Conservation (phyloP, 148 eudicot species). For the Diospyros lotus region DNA sequence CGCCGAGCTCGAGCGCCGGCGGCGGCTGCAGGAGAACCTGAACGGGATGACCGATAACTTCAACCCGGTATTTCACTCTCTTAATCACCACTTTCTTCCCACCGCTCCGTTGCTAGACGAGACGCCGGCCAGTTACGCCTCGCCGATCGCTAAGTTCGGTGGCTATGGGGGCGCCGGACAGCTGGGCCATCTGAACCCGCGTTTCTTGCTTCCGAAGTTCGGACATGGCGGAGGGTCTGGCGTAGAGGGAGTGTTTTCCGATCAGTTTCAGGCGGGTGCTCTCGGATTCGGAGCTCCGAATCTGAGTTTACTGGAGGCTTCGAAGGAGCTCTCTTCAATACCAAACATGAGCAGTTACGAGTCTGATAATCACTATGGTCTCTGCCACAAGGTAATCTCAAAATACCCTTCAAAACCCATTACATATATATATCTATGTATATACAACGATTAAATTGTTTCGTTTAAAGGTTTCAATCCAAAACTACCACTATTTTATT, state of each 20-base stretch:
- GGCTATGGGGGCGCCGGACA: background rate
- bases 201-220: constrained; percentile 9
- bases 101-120: background rate
- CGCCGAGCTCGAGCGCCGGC: constrained; percentile 46
- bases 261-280: background rate
- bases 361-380: constrained; percentile 6
- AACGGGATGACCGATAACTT: constrained; percentile 8
- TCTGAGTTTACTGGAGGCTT: constrained; percentile 7
- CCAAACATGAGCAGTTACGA: constrained; percentile 27
- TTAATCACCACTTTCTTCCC: background rate
- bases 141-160: background rate
- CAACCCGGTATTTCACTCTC: constrained; percentile 13
- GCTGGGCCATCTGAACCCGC: constrained; percentile 12
- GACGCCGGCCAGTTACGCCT: constrained; percentile 15
- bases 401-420: too few species aligned
- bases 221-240: constrained; percentile 9
- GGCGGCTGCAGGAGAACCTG: constrained; percentile 14
- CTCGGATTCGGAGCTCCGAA: constrained; percentile 12
- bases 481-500: background rate
- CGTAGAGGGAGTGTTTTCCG: background rate
- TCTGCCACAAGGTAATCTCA: constrained; percentile 25
- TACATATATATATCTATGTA: background rate
- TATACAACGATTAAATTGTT: background rate
- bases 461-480: too few species aligned
- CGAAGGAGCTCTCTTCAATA: constrained; percentile 56